phyloP scores from a whole-genome alignment of 164 flowering plant species.

The Vitis rupestris region DNA sequence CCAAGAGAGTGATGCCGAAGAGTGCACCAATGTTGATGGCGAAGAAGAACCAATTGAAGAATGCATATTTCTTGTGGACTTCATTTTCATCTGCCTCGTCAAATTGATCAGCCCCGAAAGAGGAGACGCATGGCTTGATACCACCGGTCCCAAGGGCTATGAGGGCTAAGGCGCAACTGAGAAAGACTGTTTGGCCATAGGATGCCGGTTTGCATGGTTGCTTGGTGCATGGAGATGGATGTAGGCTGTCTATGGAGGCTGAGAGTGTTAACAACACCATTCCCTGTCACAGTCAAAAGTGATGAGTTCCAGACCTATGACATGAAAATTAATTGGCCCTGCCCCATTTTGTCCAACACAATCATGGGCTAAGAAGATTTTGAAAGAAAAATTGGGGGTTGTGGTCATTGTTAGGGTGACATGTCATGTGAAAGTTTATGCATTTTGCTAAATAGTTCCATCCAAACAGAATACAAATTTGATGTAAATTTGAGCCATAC shows the following conservation, averaged over 20 bases:
- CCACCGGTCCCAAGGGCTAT: conserved; percentile 75
- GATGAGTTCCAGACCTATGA: too few species aligned
- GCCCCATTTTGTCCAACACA: too few species aligned
- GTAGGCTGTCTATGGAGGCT: conserved; percentile 50
- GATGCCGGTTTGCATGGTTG: conserved; percentile 43
- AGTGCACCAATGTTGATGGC: conserved; percentile 74
- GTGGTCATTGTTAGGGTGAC: too few species aligned
- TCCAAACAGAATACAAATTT: too few species aligned
- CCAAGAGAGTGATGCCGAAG: conserved; percentile 53
- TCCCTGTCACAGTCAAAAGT: conserved; percentile 37
- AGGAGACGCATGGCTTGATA: conserved; percentile 54
- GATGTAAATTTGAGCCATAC: too few species aligned
- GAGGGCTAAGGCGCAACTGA: conserved; percentile 44
- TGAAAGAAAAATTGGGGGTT: too few species aligned
- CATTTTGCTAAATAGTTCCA: too few species aligned
- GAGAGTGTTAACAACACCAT: conserved; percentile 60
- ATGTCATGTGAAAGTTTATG: too few species aligned
- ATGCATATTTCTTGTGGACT: conserved; percentile 43
- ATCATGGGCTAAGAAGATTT: too few species aligned
- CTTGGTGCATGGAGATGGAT: conserved; percentile 48
- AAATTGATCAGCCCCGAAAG: conserved; percentile 70
- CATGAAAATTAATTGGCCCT: neutral
- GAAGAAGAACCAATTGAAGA: conserved; percentile 87
- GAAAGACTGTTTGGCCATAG: conserved; percentile 38
- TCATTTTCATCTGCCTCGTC: conserved; percentile 59